phyloP scores from a whole-genome alignment of 805 yeast species.

The Saturnispora galanensis region DNA sequence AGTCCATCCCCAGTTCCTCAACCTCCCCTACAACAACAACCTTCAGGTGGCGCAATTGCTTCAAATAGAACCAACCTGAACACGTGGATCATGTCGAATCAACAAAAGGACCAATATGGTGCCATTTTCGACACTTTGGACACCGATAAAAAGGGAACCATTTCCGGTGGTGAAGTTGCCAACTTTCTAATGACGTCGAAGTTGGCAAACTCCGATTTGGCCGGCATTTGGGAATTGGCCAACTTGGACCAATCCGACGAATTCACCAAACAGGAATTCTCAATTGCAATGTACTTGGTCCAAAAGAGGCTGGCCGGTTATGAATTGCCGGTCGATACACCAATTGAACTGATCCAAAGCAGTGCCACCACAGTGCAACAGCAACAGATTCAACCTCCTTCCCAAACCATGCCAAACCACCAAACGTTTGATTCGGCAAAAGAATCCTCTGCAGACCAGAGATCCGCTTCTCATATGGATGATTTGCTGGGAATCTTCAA shows the following conservation, averaged over 20 bases:
- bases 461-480: conserved; percentile 37
- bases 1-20: conserved; percentile 10
- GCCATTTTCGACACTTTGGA: conserved; percentile 72
- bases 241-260: conserved; percentile 81
- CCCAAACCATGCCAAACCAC: conserved; percentile 2
- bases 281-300: conserved; percentile 88
- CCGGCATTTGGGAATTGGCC: conserved; percentile 89
- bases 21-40: conserved; percentile 11
- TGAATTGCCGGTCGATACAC: conserved; percentile 69
- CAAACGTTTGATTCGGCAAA: conserved; percentile 13
- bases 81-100: conserved; percentile 56
- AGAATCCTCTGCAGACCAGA: conserved; percentile 15
- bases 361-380: conserved; percentile 22
- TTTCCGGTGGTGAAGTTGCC: conserved; percentile 77
- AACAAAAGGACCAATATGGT: conserved; percentile 70
- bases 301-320: conserved; percentile 72
- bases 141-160: conserved; percentile 46
- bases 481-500: conserved; percentile 57
- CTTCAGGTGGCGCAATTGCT: conserved; percentile 7
- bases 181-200: conserved; percentile 82
- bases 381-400: conserved; percentile 7
- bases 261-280: conserved; percentile 73
- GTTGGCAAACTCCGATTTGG: conserved; percentile 73
- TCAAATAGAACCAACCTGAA: conserved; percentile 17
- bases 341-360: conserved; percentile 41